Conservation (phyloP, 805 yeast genomes). For the Lachancea dasiensis region DNA sequence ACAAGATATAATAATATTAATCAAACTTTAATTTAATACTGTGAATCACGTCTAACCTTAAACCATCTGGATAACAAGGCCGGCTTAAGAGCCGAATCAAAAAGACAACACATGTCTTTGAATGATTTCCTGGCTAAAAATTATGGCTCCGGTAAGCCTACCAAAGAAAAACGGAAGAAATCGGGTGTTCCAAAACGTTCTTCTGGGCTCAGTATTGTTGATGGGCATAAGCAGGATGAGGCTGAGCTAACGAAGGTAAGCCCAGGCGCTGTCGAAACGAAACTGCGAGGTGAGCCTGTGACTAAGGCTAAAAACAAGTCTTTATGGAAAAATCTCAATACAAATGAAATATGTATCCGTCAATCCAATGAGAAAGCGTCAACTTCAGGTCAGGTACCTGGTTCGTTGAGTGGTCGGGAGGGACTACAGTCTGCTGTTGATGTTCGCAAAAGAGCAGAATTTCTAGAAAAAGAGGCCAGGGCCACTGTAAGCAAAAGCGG, state of each 20-base stretch:
- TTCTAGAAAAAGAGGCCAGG: constrained; percentile 26
- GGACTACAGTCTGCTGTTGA: constrained; percentile 46
- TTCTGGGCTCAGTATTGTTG: constrained; percentile 3
- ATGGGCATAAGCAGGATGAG: background rate
- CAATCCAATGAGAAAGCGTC: constrained; percentile 14
- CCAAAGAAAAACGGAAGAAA: constrained; percentile 26
- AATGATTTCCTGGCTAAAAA: constrained; percentile 43
- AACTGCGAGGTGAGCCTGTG: too few species aligned
- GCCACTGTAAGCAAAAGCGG: constrained; percentile 12
- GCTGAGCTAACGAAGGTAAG: too few species aligned
- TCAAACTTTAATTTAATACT: too few species aligned
- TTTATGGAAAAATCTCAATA: constrained; percentile 28
- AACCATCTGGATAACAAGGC: background rate
- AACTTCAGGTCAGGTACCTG: background rate
- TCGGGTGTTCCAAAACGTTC: constrained; percentile 14
- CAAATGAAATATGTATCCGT: constrained; percentile 16
- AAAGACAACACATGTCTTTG: constrained; percentile 35
- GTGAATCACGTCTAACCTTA: background rate
- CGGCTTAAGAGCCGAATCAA: background rate
- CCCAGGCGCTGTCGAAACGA: too few species aligned
- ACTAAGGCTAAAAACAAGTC: background rate
- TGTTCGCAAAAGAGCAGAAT: constrained; percentile 34
- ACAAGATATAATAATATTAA: too few species aligned
- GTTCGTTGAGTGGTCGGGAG: constrained; percentile 16
- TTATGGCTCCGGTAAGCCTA: constrained; percentile 33